phyloP scores from a whole-genome alignment of 306 rosid genomes.

The Citrullus colocynthis region DNA sequence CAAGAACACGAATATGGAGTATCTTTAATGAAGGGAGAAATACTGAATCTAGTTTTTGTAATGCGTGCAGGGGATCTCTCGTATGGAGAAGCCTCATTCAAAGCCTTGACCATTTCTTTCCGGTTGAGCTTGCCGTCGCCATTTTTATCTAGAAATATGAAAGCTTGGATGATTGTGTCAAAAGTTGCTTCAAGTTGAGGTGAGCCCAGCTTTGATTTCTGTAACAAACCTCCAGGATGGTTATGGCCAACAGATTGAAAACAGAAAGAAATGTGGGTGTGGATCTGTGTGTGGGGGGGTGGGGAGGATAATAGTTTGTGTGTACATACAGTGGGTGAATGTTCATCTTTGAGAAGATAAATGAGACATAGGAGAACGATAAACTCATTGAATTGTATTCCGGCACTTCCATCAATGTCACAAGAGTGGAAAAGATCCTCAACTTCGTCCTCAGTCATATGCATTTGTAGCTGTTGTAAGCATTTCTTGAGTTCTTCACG shows the following conservation, averaged over 20 bases:
- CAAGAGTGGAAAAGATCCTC: conserved; percentile 65
- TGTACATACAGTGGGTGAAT: conserved; percentile 29
- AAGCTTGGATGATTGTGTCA: conserved; percentile 50
- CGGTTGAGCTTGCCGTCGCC: conserved; percentile 68
- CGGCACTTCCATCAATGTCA: conserved; percentile 73
- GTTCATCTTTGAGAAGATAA: conserved; percentile 47
- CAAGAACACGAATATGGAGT: not conserved
- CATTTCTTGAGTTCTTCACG: conserved; percentile 45
- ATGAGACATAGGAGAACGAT: conserved; percentile 83
- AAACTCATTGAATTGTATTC: conserved; percentile 75
- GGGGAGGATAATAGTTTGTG: not conserved
- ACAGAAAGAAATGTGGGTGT: not conserved
- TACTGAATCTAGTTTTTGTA: conserved; percentile 51
- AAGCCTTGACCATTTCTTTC: conserved; percentile 56
- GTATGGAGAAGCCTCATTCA: conserved; percentile 47
- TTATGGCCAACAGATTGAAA: not conserved
- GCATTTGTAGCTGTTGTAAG: conserved; percentile 52
- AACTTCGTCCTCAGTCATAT: conserved; percentile 46
- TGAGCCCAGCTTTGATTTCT: conserved; percentile 41
- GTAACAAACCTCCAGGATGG: conserved; percentile 15
- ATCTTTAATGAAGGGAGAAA: conserved; percentile 15
- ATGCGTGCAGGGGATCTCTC: conserved; percentile 73
- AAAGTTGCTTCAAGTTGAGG: conserved; percentile 58
- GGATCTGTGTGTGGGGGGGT: no score
- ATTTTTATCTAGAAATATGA: conserved; percentile 63